phyloP scores from a whole-genome alignment of 164 flowering plant species.

The Warburgia ugandensis region DNA sequence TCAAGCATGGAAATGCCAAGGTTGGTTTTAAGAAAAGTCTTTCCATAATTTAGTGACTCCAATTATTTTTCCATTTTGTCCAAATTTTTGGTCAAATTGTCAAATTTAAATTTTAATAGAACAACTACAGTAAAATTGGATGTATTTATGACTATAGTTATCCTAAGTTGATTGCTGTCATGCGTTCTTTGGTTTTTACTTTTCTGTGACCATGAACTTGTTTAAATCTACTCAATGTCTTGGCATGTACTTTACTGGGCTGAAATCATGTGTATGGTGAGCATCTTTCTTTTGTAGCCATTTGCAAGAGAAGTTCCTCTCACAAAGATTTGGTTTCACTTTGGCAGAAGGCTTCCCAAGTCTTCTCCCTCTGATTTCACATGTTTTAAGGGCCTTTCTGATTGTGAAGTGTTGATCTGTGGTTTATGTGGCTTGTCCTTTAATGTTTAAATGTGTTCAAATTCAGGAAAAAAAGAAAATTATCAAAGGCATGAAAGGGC shows the following conservation, averaged over 20 bases:
- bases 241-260: too few relatives aligned
- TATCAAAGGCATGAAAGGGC: slow-evolving; percentile 83
- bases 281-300: background rate
- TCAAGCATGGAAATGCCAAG: slow-evolving; percentile 92
- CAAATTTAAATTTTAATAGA: too few relatives aligned
- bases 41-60: background rate
- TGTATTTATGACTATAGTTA: too few relatives aligned
- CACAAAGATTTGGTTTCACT: slow-evolving; percentile 2
- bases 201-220: too few relatives aligned
- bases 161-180: too few relatives aligned
- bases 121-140: too few relatives aligned
- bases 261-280: too few relatives aligned
- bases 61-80: background rate
- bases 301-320: background rate
- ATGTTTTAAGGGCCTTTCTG: background rate
- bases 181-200: too few relatives aligned
- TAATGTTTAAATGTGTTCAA: background rate
- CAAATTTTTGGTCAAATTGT: background rate
- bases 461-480: slow-evolving; percentile 86
- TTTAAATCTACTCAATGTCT: too few relatives aligned
- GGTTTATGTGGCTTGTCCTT: background rate
- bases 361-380: background rate
- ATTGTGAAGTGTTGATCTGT: background rate
- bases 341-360: background rate
- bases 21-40: slow-evolving; percentile 21